Evolutionary conservation across 495 filamentous ascomycete species (phyloP), one percentile per base, ranked within the genome.

Genomic region (Penicillium parvum): DNA sequence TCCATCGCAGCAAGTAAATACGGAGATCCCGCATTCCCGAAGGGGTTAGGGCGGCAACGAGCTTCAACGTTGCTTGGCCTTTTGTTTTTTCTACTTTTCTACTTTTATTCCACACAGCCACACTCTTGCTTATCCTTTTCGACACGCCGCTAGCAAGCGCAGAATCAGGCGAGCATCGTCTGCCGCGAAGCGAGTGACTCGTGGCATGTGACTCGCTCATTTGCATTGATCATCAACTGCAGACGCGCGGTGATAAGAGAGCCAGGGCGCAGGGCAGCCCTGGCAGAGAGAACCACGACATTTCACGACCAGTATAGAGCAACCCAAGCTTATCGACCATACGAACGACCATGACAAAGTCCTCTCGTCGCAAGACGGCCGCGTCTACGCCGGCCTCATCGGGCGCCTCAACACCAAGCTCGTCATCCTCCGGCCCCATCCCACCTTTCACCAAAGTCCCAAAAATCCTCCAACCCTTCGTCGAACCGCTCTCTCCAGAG

Each of bases 381-480:
- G 43, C 37, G 23, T 52, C 60, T 11, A 44, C 52, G 6, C 54
- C 64, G 16, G 36, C 48, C 23, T 63, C 64, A 10, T 67, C 64
- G 4, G 61, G 65, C 32, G 20, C 53, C 12, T 69, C 67, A 21
- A 67, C 65, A 4, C 67, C 67, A 19, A 67, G 51, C 46, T 70
- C 63, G 4, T 52, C 53, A 28, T 53, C 53, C 18, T 46, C 63
- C 14, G 65, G 61, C 6, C 68, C 73, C 17, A 77, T 79, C 3
- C 58, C 71, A 25, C 87, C 86, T 5, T 91, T 89, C 71, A 69
- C 67, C 32, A 64, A 65, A 45, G 78, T 79, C 0, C 78, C 86
- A 3, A 40, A 72, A 16, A 56, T 64, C 15, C 74, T 90, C 27
- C 40, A 71, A 10, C 75, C 82, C 14, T 78, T 91, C 63, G 69